A percentile compares a stretch with the other conserved stretches of the same genome.
These are phyloP conservation scores for Rosa lucieae DNA, from an alignment of 306 rosid species.

Conservation along the genomic window DNA sequence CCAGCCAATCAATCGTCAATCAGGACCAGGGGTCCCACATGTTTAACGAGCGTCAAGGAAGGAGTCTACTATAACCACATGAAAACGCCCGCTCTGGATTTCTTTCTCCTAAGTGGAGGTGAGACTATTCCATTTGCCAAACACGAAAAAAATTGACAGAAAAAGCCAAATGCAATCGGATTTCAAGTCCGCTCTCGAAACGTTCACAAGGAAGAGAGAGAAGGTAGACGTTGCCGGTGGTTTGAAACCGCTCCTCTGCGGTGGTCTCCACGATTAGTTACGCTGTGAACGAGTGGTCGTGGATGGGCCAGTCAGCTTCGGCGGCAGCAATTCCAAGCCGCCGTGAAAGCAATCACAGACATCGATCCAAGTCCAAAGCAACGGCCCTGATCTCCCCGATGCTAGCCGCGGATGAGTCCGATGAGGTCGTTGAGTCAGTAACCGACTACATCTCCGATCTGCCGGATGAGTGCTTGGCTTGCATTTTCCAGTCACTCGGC, in stretches of 20 bases:
- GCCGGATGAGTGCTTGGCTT: conserved; percentile 87
- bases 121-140: conserved; percentile 21
- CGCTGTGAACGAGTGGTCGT: conserved; percentile 18
- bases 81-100: conserved; percentile 30
- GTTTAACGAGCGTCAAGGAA: not conserved
- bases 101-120: not conserved
- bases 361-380: conserved; percentile 53
- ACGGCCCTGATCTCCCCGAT: conserved; percentile 59
- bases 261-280: not conserved
- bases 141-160: conserved; percentile 1
- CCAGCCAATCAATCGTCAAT: conserved; percentile 8
- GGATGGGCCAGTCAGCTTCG: conserved; percentile 96
- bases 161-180: conserved; percentile 43
- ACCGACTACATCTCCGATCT: conserved; percentile 72
- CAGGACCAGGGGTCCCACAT: not conserved
- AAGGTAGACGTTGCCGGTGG: not conserved
- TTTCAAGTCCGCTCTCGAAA: conserved; percentile 55
- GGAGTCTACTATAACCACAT: conserved; percentile 31
- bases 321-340: conserved; percentile 49
- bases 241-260: conserved; percentile 10
- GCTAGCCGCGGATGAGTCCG: conserved; percentile 19
- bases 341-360: conserved; percentile 44
- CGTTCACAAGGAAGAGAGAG: not conserved
- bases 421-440: conserved; percentile 8
- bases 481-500: conserved; percentile 70